Base-by-base conservation (phyloP, 2,329 filamentous ascomycete genomes). In the Trichoderma arundinaceum region DNA sequence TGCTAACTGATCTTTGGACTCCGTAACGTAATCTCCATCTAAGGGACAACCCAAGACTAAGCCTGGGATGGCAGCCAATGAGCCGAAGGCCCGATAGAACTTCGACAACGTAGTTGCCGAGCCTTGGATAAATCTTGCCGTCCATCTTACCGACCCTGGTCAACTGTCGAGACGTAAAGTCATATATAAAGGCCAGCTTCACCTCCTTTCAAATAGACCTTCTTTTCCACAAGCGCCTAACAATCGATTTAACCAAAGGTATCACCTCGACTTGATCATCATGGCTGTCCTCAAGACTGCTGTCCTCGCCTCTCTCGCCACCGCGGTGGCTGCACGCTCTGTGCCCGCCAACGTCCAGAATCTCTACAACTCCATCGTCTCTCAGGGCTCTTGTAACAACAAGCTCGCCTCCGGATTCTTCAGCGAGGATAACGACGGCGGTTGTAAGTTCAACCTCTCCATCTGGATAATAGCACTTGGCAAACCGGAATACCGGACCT, bases 341-440 rank as follows among this genome's bases (percentile, higher is more conserved):
- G 67, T 83, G 3, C 81, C 81, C 12, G 67, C 71, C 51, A 82
- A 82, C 66, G 72, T 83, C 19, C 71, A 74, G 53, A 69, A 65
- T 60, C 78, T 83, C 64, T 80, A 80, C 71, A 73, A 82, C 64
- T 74, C 73, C 61, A 71, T 83, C 67, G 73, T 74, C 66, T 69
- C 68, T 22, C 71, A 77, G 51, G 75, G 77, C 28, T 69, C 77
- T 49, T 83, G 81, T 69, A 73, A 70, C 48, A 75, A 78, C 15
- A 68, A 72, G 3, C 73, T 82, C 3, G 75, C 77, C n/a, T 70
- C 68, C 0, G 79, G 79, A 2, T 81, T 82, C 68, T 77, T 78
- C 71, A 80, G 78, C 68, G 67, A 71, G 5, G 72, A 79, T 15
- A 74, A 73, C 33, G 76, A 77, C 51, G 71, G 74, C 28, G 76